Evolutionary conservation across 2,329 filamentous ascomycete species (phyloP).

Genomic region (Thielaviopsis populi): DNA sequence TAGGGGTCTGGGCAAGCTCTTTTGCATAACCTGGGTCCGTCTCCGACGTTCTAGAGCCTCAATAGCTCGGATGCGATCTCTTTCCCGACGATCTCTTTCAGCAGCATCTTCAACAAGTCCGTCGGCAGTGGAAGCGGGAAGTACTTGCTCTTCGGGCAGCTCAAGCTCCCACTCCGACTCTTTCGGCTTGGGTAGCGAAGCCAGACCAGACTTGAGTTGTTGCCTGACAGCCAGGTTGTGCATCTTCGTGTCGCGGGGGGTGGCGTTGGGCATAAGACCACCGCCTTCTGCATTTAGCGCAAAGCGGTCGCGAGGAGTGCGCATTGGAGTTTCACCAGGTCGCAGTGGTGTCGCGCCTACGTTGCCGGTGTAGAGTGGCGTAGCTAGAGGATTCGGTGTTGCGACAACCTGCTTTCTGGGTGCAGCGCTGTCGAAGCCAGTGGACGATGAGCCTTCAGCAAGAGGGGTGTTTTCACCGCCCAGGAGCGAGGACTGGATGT

Average conservation of each 20-base stretch:
- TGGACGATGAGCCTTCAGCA: slow-evolving; percentile 65
- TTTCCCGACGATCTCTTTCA: slow-evolving; percentile 65
- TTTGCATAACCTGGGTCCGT: slow-evolving; percentile 84
- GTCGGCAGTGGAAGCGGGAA: slow-evolving; percentile 36
- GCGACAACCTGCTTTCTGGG: slow-evolving; percentile 66
- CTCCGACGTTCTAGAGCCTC: slow-evolving; percentile 68
- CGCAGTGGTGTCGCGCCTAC: slow-evolving; percentile 50
- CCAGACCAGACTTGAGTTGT: slow-evolving; percentile 57
- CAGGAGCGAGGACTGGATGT: slow-evolving; percentile 83
- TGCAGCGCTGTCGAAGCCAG: slow-evolving; percentile 73
- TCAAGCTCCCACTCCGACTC: slow-evolving; percentile 91
- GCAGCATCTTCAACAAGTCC: slow-evolving; percentile 46
- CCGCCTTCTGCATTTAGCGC: slow-evolving; percentile 61
- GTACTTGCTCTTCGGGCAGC: slow-evolving; percentile 61
- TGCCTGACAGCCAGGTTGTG: slow-evolving; percentile 54
- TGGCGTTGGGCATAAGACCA: slow-evolving; percentile 50
- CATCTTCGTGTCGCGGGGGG: slow-evolving; percentile 59
- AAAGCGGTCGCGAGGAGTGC: slow-evolving; percentile 78
- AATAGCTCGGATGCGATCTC: slow-evolving; percentile 53
- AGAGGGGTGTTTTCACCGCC: slow-evolving; percentile 90
- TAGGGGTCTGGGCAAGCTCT: slow-evolving; percentile 60
- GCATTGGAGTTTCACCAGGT: slow-evolving; percentile 67
- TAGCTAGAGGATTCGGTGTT: slow-evolving; percentile 94
- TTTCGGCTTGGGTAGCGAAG: slow-evolving; percentile 78
- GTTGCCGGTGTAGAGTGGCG: slow-evolving; percentile 54